Conservation (phyloP, 1,284 basidiomycete genomes). For the Coriolopsis trogii region DNA sequence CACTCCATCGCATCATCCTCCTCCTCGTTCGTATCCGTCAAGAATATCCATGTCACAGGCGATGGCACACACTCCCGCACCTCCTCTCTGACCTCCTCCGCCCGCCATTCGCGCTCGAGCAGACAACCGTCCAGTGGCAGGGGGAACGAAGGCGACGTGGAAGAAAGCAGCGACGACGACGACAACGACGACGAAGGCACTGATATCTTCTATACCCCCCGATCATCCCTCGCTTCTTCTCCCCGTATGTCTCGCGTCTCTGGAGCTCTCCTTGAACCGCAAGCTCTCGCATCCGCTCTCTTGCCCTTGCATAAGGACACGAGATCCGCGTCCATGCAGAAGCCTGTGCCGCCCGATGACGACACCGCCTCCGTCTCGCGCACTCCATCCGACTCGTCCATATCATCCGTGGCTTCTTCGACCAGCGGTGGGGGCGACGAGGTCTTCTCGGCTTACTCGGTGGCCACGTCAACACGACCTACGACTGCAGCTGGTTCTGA, state of each 20-base stretch:
- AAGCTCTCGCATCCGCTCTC: conserved; percentile 31
- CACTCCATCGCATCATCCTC: conserved; percentile 33
- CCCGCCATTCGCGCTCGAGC: conserved; percentile 19
- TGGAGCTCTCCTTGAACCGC: conserved; percentile 35
- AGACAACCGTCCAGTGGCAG: conserved; percentile 20
- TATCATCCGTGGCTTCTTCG: conserved; percentile 41
- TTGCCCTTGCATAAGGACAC: conserved; percentile 25
- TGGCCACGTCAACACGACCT: conserved; percentile 30
- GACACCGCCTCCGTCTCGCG: conserved; percentile 25
- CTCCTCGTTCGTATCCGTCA: conserved; percentile 22
- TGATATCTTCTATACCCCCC: conserved; percentile 53
- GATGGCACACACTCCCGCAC: conserved; percentile 9
- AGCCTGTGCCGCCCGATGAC: conserved; percentile 15
- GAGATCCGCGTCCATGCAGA: conserved; percentile 12
- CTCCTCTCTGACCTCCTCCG: conserved; percentile 21
- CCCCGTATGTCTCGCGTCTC: conserved; percentile 41
- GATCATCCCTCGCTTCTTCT: conserved; percentile 46
- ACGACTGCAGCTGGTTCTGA: conserved; percentile 32
- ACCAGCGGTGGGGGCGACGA: conserved; percentile 36
- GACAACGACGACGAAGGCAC: conserved; percentile 43
- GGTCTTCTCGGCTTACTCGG: conserved; percentile 34
- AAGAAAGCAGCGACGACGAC: conserved; percentile 39
- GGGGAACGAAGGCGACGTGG: conserved; percentile 33
- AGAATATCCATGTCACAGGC: conserved; percentile 18
- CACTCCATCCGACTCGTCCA: conserved; percentile 32